Evolutionary conservation across 106 monocot genomes (phyloP), one percentile per base, ranked within the genome.

Genomic region (Dendrobium chrysotoxum): DNA sequence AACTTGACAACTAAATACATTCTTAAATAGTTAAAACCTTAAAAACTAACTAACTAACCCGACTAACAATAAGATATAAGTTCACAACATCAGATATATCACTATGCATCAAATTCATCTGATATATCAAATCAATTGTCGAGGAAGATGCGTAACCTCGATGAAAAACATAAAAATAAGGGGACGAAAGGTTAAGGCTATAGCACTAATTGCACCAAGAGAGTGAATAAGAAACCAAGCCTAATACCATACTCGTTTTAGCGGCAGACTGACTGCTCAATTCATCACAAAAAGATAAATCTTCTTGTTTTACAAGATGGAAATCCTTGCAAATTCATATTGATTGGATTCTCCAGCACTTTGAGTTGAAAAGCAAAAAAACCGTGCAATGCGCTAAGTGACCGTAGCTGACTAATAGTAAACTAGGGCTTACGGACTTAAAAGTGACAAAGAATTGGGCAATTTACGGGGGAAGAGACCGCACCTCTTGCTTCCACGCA

Each of bases 401-500:
- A 4, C 16, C 21, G 35, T 74, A 35, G 6, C 41, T 41, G 12
- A 38, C 38, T 71, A 71, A 38, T 11, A 16, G 71, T 38, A 35
- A 13, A 11, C 15, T 38, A 71, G 21, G 7, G 5, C 4, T 20
- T 16, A n/a, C 21, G n/a, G 41, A n/a, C 20, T 18, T 41, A 18
- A 42, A 77, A 3, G 16, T 50, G 15, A 50, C 50, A 13, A 50
- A 50, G 38, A 58, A 57, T 12, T 17, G 53, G 21, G 28, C 41
- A 80, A 12, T 44, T 17, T 2, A 53, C 70, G 74, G 80, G 73
- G 55, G 44, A 35, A 30, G 5, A 66, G 26, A 67, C 13, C 11
- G 7, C 40, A 95, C 98, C 86, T 98, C 98, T 85, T 98, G 98
- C 81, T 98, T 98, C 98, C 98, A 98, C 7, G 83, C 1, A 23